These are phyloP conservation scores for Megacollybia marginata DNA, from an alignment of 768 basidiomycete species.

Conservation along the genomic window DNA sequence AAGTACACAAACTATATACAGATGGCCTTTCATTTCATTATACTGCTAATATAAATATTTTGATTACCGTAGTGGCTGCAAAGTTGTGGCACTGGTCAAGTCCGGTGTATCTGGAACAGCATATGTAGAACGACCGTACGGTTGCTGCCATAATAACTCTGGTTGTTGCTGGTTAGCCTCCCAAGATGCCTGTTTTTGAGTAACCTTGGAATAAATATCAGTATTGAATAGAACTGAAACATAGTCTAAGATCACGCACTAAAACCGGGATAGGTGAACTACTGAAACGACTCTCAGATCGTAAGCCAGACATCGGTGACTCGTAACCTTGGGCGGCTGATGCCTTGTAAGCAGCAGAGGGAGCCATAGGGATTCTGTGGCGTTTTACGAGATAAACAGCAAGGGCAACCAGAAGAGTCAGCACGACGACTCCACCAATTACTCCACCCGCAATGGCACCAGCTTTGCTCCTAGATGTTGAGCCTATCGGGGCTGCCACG, in stretches of 20 bases:
- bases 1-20: constrained; percentile 4
- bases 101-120: background rate
- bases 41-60: background rate
- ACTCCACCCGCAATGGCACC: constrained; percentile 2
- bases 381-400: constrained; percentile 6
- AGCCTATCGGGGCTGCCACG: background rate
- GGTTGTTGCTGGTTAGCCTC: background rate
- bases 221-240: no score
- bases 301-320: constrained; percentile 1
- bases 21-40: constrained; percentile 1
- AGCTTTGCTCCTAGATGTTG: background rate
- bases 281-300: background rate
- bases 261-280: background rate
- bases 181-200: background rate
- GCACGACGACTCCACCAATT: constrained; percentile 2
- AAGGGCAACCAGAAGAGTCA: background rate
- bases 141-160: background rate
- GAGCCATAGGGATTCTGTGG: constrained; percentile 6
- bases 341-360: constrained; percentile 10
- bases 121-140: background rate
- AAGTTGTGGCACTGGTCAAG: background rate
- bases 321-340: constrained; percentile 4
- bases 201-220: no score
- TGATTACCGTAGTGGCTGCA: background rate
- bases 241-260: no score